phyloP scores from a whole-genome alignment of 345 rosid species.

The Populus davidiana region DNA sequence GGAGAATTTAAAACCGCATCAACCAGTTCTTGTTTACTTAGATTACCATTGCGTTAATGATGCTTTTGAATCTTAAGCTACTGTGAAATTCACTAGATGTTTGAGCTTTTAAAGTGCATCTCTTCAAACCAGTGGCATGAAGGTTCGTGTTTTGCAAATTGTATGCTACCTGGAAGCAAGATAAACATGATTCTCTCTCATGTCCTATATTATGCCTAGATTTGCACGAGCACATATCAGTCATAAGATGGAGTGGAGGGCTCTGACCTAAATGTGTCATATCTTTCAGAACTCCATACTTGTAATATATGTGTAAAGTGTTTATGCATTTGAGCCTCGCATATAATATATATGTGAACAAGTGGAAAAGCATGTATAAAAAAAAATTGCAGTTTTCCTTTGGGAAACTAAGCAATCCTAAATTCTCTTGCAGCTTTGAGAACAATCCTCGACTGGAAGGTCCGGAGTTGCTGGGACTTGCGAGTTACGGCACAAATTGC shows the following conservation, averaged over 20 bases:
- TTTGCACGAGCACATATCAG: background rate
- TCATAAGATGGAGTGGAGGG: background rate
- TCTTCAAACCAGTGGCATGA: background rate
- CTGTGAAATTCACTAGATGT: background rate
- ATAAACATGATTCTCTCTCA: background rate
- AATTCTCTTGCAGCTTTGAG: slow-evolving; percentile 60
- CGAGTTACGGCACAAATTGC: slow-evolving; percentile 86
- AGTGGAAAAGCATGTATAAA: background rate
- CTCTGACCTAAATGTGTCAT: background rate
- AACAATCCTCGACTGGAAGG: slow-evolving; percentile 88
- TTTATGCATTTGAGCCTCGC: background rate
- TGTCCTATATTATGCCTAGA: background rate
- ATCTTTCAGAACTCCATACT: too few relatives aligned
- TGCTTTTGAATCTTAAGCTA: background rate
- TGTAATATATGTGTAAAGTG: background rate
- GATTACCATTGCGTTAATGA: background rate
- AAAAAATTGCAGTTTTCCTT: background rate
- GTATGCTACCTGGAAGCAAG: background rate
- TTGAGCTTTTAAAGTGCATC: background rate
- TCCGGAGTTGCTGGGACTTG: slow-evolving; percentile 86
- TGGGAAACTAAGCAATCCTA: background rate
- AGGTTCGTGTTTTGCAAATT: background rate
- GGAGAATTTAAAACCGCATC: background rate
- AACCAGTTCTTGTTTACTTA: background rate
- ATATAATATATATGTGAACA: background rate